A percentile compares a stretch with the other conserved stretches of the same genome.
Evolutionary conservation across 192 early-diverging fungal genomes (phyloP).

Genomic region (Lunasporangiospora selenospora): DNA sequence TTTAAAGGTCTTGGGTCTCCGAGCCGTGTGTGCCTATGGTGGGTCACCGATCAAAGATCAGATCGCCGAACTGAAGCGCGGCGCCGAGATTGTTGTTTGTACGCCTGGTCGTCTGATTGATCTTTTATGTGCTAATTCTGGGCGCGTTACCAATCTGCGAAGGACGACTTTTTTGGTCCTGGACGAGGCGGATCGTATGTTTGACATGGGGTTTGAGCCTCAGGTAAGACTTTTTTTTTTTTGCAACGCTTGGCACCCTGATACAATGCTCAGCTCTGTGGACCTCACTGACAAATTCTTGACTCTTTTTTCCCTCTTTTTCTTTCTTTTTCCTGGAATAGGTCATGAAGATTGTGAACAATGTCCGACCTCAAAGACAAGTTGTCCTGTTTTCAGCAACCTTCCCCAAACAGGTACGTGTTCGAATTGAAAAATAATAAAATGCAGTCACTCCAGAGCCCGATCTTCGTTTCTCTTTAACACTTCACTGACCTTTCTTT

Average conservation of each 20-base stretch:
- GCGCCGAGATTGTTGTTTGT: constrained; percentile 92
- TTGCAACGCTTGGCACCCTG: no score
- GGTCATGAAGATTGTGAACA: constrained; percentile 95
- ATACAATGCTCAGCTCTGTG: background rate
- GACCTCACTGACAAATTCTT: background rate
- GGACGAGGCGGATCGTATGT: constrained; percentile 98
- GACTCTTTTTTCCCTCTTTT: background rate
- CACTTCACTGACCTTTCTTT: background rate
- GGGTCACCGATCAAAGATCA: constrained; percentile 89
- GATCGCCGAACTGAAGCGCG: constrained; percentile 88
- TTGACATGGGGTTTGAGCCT: constrained; percentile 99
- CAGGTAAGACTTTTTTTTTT: constrained; percentile 58
- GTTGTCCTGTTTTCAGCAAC: constrained; percentile 95
- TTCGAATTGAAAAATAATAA: no score
- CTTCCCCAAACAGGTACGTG: constrained; percentile 85
- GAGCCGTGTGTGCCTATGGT: constrained; percentile 90
- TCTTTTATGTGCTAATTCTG: constrained; percentile 85
- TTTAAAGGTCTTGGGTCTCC: constrained; percentile 81
- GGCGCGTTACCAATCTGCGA: constrained; percentile 84
- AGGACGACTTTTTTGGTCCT: constrained; percentile 95
- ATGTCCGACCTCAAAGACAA: constrained; percentile 86
- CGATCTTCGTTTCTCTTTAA: no score
- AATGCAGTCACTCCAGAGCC: background rate
- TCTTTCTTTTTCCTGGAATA: constrained; percentile 5
- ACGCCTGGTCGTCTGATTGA: constrained; percentile 94